Evolutionary conservation across 2,329 filamentous ascomycete species (phyloP).

Genomic region (Ampelomyces quisqualis): DNA sequence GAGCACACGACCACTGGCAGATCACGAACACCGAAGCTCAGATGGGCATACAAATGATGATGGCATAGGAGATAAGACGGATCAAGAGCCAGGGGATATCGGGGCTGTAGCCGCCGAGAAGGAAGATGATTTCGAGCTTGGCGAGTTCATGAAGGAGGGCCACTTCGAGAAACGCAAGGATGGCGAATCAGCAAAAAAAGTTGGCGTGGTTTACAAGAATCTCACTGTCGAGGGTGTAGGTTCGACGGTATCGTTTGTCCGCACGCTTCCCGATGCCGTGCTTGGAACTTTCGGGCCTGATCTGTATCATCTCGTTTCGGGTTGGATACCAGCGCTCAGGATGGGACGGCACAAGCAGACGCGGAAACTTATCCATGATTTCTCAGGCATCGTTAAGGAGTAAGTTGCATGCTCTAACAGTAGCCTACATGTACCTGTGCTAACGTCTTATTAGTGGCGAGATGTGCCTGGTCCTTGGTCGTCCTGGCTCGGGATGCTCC

Average conservation of each 20-base stretch:
- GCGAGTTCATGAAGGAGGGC: slow-evolving; percentile 70
- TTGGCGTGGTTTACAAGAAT: slow-evolving; percentile 75
- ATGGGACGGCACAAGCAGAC: slow-evolving; percentile 53
- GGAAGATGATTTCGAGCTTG: slow-evolving; percentile 66
- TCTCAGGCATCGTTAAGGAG: slow-evolving; percentile 66
- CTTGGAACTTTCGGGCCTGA: slow-evolving; percentile 80
- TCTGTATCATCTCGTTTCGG: slow-evolving; percentile 64
- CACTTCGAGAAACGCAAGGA: slow-evolving; percentile 72
- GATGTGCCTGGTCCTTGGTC: slow-evolving; percentile 72
- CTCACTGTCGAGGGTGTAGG: slow-evolving; percentile 72
- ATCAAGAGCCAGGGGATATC: slow-evolving; percentile 25
- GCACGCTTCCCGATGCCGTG: slow-evolving; percentile 71
- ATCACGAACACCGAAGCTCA: slow-evolving; percentile 12
- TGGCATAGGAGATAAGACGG: slow-evolving; percentile 9
- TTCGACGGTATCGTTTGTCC: slow-evolving; percentile 66
- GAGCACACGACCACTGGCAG: slow-evolving; percentile 23
- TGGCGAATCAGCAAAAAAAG: slow-evolving; percentile 69
- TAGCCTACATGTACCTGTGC: too few relatives aligned
- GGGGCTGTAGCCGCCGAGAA: slow-evolving; percentile 47
- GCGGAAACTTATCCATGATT: slow-evolving; percentile 63
- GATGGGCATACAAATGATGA: slow-evolving; percentile 11
- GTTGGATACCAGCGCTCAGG: slow-evolving; percentile 55
- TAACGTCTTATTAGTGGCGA: too few relatives aligned
- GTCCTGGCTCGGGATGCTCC: slow-evolving; percentile 72
- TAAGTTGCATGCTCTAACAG: too few relatives aligned